These are phyloP conservation scores for Solanum peruvianum DNA, from an alignment of 257 asterid genomes.

Conservation along the genomic window DNA sequence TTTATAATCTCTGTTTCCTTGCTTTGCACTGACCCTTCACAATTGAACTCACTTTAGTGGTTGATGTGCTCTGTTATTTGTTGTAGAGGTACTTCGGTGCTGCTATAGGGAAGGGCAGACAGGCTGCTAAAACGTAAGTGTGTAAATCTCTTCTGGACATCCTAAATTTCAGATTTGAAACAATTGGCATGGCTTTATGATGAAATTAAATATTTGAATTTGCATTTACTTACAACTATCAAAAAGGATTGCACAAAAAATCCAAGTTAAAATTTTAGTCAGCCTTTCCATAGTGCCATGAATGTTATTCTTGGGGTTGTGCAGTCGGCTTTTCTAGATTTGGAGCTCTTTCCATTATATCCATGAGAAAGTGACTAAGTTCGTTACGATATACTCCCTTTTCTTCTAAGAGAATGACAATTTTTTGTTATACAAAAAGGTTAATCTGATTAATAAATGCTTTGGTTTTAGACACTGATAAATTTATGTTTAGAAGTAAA, in stretches of 20 bases:
- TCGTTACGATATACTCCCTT: neutral
- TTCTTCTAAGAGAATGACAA: neutral
- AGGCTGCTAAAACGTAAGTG: slow-evolving; percentile 95
- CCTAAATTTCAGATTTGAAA: neutral
- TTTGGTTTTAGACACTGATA: neutral
- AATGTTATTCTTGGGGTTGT: neutral
- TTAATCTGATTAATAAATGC: neutral
- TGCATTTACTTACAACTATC: neutral
- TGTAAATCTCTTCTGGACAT: neutral
- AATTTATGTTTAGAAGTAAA: neutral
- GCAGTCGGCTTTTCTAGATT: neutral
- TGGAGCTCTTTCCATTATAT: neutral
- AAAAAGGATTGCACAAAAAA: neutral
- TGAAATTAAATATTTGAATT: neutral
- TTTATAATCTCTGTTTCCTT: neutral
- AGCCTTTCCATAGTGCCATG: neutral
- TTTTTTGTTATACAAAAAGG: neutral
- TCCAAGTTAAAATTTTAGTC: neutral
- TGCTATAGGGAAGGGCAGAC: slow-evolving; percentile 92
- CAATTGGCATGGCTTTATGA: neutral
- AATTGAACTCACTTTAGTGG: neutral
- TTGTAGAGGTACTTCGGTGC: slow-evolving; percentile 86
- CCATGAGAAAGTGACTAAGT: neutral
- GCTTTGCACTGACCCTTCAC: neutral
- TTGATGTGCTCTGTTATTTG: slow-evolving; percentile 2